A percentile compares a stretch with the other conserved stretches of the same genome.
Conservation (phyloP, 2,329 filamentous ascomycete genomes). For the Pseudonectria buxi region DNA sequence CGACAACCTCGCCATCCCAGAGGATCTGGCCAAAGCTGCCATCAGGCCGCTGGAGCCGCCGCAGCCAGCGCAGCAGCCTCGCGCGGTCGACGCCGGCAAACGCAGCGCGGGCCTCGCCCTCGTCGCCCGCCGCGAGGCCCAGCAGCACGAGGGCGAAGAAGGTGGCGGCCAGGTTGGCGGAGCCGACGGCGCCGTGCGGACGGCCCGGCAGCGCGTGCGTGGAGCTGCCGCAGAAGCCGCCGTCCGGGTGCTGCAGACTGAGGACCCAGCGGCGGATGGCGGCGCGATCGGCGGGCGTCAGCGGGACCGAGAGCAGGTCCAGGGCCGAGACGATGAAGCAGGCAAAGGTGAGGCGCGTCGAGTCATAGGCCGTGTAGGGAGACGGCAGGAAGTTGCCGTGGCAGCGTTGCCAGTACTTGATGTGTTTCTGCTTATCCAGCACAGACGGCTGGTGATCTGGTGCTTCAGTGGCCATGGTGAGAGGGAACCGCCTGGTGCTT, state of each 20-base stretch:
- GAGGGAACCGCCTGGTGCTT: too few species aligned
- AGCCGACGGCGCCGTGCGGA: conserved; percentile 38
- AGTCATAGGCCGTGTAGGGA: conserved; percentile 81
- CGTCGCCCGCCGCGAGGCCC: conserved; percentile 40
- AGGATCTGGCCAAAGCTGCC: conserved; percentile 88
- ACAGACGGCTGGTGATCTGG: conserved; percentile 13
- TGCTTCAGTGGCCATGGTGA: too few species aligned
- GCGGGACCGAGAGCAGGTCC: conserved; percentile 65
- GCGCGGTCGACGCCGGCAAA: conserved; percentile 60
- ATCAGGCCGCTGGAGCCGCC: conserved; percentile 67
- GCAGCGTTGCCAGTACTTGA: conserved; percentile 91
- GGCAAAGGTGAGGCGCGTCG: conserved; percentile 80
- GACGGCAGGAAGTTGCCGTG: conserved; percentile 73
- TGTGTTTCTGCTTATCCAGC: conserved; percentile 60
- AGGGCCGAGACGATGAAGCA: conserved; percentile 85
- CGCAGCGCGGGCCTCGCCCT: conserved; percentile 33
- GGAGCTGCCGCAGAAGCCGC: conserved; percentile 84
- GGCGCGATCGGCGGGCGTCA: conserved; percentile 38
- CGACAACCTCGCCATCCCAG: conserved; percentile 53
- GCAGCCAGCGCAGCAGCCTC: conserved; percentile 68
- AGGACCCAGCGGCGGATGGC: conserved; percentile 71
- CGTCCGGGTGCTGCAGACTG: conserved; percentile 72
- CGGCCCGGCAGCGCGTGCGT: conserved; percentile 43
- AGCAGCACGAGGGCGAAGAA: conserved; percentile 80
- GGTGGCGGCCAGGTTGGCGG: conserved; percentile 75